phyloP scores from a whole-genome alignment of 2,329 filamentous ascomycete genomes.

The Exophiala phaeomuriformis region DNA sequence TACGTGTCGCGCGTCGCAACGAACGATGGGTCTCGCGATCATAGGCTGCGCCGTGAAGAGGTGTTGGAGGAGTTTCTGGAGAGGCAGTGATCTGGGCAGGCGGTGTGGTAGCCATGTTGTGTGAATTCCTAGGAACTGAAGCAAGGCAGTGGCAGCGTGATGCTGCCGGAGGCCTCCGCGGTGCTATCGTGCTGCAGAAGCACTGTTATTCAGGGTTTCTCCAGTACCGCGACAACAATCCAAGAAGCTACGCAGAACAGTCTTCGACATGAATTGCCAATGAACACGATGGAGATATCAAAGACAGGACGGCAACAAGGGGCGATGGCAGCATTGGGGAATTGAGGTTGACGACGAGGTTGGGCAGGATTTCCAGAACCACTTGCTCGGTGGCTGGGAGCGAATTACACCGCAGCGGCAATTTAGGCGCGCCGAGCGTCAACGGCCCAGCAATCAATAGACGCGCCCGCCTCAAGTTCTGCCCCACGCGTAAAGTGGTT shows the following conservation, averaged over 20 bases:
- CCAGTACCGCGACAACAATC: not conserved
- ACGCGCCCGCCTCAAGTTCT: not conserved
- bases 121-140: conserved; percentile 10
- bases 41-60: conserved; percentile 41
- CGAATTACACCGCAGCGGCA: not conserved
- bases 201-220: not conserved
- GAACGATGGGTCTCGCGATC: conserved; percentile 26
- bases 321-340: not conserved
- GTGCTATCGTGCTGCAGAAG: not conserved
- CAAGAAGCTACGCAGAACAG: not conserved
- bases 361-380: not conserved
- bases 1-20: conserved; percentile 11
- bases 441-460: not conserved
- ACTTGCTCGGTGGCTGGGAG: not conserved
- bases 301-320: not conserved
- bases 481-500: conserved; percentile 1
- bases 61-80: conserved; percentile 37
- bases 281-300: not conserved
- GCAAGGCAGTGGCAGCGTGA: conserved; percentile 1
- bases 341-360: not conserved
- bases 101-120: conserved; percentile 40
- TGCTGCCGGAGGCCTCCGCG: not conserved
- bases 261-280: not conserved
- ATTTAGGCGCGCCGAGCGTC: not conserved
- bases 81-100: conserved; percentile 30